Evolutionary conservation across 768 basidiomycete species (phyloP).

Genomic region (Pisolithus microcarpus): DNA sequence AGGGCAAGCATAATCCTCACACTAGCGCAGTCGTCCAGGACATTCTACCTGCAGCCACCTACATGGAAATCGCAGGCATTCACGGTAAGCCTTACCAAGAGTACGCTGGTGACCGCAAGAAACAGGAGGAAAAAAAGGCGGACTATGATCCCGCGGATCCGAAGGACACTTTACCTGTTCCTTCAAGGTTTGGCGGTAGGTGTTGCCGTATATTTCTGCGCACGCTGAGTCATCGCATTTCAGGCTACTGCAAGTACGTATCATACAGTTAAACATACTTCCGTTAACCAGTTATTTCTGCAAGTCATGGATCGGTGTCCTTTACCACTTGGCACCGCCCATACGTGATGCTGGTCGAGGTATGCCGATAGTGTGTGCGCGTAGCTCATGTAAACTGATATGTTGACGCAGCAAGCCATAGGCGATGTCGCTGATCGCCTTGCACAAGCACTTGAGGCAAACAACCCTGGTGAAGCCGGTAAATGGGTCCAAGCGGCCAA

Average conservation of each 20-base stretch:
- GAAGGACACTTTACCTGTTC: conserved; percentile 20
- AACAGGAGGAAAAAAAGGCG: conserved; percentile 5
- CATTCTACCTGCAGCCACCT: conserved; percentile 4
- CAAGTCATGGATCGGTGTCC: too few relatives aligned
- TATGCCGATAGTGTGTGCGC: background rate
- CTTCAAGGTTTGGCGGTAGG: too few relatives aligned
- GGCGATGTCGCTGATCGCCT: conserved; percentile 19
- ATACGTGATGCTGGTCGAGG: conserved; percentile 22
- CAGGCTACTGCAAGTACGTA: too few relatives aligned
- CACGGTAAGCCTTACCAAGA: conserved; percentile 16
- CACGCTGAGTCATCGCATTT: too few relatives aligned
- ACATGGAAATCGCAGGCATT: conserved; percentile 20
- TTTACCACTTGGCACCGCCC: too few relatives aligned
- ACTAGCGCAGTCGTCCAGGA: background rate
- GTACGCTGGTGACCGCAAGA: conserved; percentile 18
- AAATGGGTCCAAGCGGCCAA: conserved; percentile 16
- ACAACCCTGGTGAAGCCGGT: conserved; percentile 13
- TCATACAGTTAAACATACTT: too few relatives aligned
- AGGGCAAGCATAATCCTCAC: conserved; percentile 1
- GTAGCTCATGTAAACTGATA: background rate
- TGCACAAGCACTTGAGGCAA: conserved; percentile 18
- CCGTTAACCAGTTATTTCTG: too few relatives aligned
- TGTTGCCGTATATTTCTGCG: too few relatives aligned
- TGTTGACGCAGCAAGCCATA: conserved; percentile 17
- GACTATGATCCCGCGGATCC: conserved; percentile 16